phyloP scores from a whole-genome alignment of 139 green algal genomes.

The Volvox africanus region DNA sequence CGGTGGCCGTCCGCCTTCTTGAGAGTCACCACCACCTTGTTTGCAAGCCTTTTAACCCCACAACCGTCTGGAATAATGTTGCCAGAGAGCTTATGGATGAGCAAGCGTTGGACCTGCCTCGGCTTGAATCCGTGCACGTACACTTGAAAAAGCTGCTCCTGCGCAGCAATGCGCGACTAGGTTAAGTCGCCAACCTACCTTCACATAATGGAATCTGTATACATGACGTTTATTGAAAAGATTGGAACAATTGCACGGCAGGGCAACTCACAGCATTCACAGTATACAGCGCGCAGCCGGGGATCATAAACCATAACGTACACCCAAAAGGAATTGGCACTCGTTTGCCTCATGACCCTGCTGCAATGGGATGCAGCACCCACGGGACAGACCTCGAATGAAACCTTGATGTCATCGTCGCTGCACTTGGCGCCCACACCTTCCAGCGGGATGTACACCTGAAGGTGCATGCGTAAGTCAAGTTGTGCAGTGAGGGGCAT shows the following conservation, averaged over 20 bases:
- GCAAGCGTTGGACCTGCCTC: neutral
- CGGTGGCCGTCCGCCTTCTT: neutral
- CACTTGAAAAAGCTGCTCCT: conserved; percentile 13
- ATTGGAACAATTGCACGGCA: neutral
- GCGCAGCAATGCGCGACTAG: neutral
- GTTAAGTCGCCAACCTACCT: too few relatives aligned
- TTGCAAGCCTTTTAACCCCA: neutral
- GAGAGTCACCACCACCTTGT: conserved; percentile 33
- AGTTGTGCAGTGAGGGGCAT: too few relatives aligned
- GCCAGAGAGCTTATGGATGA: neutral
- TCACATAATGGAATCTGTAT: too few relatives aligned
- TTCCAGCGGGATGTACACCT: conserved; percentile 39
- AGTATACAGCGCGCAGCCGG: neutral
- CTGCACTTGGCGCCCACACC: conserved; percentile 27
- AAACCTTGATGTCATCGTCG: conserved; percentile 7
- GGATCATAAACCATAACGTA: too few relatives aligned
- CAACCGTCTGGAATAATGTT: neutral
- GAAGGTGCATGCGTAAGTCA: neutral
- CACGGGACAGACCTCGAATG: neutral
- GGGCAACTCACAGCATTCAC: neutral
- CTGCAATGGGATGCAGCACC: too few relatives aligned
- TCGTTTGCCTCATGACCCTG: too few relatives aligned
- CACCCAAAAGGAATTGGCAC: too few relatives aligned
- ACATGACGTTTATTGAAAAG: neutral
- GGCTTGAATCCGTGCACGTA: conserved; percentile 12